These are phyloP conservation scores for Iberis amara DNA, from an alignment of 441 rosid genomes.

Conservation along the genomic window DNA sequence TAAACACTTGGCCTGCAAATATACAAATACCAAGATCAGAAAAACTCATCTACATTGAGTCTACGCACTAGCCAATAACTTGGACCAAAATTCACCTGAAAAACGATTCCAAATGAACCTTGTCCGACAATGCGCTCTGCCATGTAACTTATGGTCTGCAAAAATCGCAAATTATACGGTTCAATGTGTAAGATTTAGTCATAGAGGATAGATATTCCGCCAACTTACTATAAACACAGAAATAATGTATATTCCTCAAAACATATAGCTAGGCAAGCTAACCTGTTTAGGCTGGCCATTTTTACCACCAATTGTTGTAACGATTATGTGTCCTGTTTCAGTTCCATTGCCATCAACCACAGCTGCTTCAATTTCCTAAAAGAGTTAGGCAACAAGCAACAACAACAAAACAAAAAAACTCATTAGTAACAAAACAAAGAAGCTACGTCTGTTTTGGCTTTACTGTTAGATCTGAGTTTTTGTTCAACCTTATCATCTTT, in stretches of 20 bases:
- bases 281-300: conserved; percentile 55
- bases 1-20: conserved; percentile 41
- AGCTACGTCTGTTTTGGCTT: conserved; percentile 2
- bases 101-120: conserved; percentile 48
- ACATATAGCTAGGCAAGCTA: conserved; percentile 14
- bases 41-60: background rate
- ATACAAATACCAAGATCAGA: conserved; percentile 3
- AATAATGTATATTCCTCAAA: background rate
- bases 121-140: conserved; percentile 49
- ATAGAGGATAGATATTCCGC: too few relatives aligned
- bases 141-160: conserved; percentile 44
- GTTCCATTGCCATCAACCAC: conserved; percentile 52
- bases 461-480: conserved; percentile 2
- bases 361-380: conserved; percentile 53
- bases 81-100: conserved; percentile 32
- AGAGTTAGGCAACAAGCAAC: conserved; percentile 4
- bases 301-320: conserved; percentile 48
- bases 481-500: conserved; percentile 40
- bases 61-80: background rate
- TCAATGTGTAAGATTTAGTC: too few relatives aligned
- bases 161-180: too few relatives aligned
- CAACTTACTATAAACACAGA: background rate
- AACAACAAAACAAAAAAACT: background rate
- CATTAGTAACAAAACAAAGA: conserved; percentile 2
- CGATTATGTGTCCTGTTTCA: conserved; percentile 46